Conservation (phyloP, 129 eudicot genomes). For the sunflower (Helianthus annuus) region DNA sequence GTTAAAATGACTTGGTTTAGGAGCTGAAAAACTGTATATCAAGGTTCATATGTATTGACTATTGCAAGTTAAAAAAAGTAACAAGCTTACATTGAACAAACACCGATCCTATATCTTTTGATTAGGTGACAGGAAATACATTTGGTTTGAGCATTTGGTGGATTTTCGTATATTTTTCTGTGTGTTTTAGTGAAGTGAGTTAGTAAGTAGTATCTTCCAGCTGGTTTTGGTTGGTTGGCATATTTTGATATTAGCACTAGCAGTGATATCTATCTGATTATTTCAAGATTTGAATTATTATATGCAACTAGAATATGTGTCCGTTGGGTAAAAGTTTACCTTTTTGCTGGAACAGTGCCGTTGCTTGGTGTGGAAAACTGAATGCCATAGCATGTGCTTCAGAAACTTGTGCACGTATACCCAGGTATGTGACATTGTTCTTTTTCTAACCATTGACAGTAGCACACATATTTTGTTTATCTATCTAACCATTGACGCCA, state of each 20-base stretch:
- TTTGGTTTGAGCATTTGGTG: background rate
- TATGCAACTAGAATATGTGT: conserved; percentile 5
- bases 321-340: background rate
- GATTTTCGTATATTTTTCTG: background rate
- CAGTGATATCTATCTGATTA: background rate
- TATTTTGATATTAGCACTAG: background rate
- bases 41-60: background rate
- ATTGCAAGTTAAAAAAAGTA: background rate
- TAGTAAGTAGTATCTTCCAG: background rate
- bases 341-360: conserved; percentile 61
- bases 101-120: background rate
- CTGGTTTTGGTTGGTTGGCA: conserved; percentile 11
- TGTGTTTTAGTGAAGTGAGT: background rate
- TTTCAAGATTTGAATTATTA: background rate
- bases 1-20: conserved; percentile 14
- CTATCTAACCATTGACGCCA: too few relatives aligned
- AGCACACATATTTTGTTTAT: background rate
- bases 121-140: conserved; percentile 1
- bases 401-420: conserved; percentile 99
- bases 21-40: conserved; percentile 8
- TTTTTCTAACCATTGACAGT: background rate
- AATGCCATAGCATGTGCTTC: conserved; percentile 98
- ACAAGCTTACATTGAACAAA: background rate
- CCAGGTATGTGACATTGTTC: conserved; percentile 53
- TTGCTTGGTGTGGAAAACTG: conserved; percentile 99